phyloP scores from a whole-genome alignment of 345 rosid genomes.

The Durio zibethinus region DNA sequence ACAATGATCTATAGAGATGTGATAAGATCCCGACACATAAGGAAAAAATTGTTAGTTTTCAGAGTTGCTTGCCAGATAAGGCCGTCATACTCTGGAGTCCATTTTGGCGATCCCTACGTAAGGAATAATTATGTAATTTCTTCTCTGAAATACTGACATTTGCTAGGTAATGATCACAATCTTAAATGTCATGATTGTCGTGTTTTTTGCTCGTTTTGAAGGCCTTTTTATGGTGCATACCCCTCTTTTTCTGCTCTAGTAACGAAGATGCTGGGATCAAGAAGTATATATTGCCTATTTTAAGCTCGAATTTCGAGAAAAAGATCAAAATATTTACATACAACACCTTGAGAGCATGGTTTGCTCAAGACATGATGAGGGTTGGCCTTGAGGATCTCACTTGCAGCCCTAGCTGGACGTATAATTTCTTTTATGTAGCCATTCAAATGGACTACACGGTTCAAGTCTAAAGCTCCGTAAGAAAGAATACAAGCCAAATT shows the following conservation, averaged over 20 bases:
- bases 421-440: conserved; percentile 83
- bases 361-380: conserved; percentile 87
- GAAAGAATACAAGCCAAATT: conserved; percentile 95
- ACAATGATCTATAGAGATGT: too few relatives aligned
- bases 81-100: conserved; percentile 59
- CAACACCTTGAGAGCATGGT: conserved; percentile 75
- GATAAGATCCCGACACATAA: conserved; percentile 8
- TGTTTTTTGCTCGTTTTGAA: conserved; percentile 23
- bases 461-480: conserved; percentile 91
- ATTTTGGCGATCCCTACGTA: conserved; percentile 50
- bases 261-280: conserved; percentile 63
- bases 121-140: conserved; percentile 32
- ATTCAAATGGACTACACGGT: conserved; percentile 82
- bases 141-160: conserved; percentile 30
- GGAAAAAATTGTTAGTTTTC: conserved; percentile 51
- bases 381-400: conserved; percentile 67
- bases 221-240: conserved; percentile 6
- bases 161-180: conserved; percentile 33
- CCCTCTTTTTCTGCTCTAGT: conserved; percentile 42
- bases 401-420: conserved; percentile 69
- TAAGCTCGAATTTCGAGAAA: conserved; percentile 84
- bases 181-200: conserved; percentile 9
- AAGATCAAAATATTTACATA: conserved; percentile 67
- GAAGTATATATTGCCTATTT: conserved; percentile 86
- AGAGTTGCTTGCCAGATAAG: conserved; percentile 68